Evolutionary conservation across 106 monocot genomes (phyloP), one percentile per base, ranked within the genome.

Genomic region (Phalaenopsis equestris): DNA sequence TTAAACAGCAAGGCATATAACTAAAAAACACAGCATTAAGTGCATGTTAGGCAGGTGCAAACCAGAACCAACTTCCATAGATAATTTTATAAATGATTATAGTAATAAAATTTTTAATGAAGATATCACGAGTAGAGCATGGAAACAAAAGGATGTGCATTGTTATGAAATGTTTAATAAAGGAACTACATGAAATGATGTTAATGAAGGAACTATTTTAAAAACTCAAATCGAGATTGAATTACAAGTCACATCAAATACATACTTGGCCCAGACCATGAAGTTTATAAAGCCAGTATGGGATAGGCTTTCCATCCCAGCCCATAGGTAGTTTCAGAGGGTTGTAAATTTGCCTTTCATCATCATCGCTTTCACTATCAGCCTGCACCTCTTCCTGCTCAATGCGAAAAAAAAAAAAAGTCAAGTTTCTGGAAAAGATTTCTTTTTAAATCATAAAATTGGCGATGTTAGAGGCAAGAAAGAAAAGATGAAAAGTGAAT

Each of bases 261-360:
- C 18, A 78, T 80, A 98, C 98, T 90, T 98, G 98, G 19, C 98
- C 98, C 80, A 98, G 92, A 55, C 98, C 98, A 75, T 98, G 98
- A 82, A 98, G 92, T 78, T 98, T 98, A 73, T 98, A 98, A 41
- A 98, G 84, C 98, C 98, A 98, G 83, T 98, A 98, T 2, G 98
- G 98, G 24, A 98, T 98, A 55, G 98, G 98, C 74, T 98, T 98
- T 41, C 98, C 98, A 89, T 98, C 98, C 92, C 94, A 98, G 58
- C 94, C 98, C 94, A 98, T 98, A 6, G 98, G 98, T 77, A 98
- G 85, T 80, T 98, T 98, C 8, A 98, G 91, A 78, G 98, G 98
- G 87, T 98, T 98, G 81, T 98, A 98, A 9, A 94, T 98, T 73
- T 98, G 92, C 75, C 91, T 90, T 21, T 98, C 98, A 76, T 98